Conservation (phyloP, 257 asterid species). For the Lycium barbarum region DNA sequence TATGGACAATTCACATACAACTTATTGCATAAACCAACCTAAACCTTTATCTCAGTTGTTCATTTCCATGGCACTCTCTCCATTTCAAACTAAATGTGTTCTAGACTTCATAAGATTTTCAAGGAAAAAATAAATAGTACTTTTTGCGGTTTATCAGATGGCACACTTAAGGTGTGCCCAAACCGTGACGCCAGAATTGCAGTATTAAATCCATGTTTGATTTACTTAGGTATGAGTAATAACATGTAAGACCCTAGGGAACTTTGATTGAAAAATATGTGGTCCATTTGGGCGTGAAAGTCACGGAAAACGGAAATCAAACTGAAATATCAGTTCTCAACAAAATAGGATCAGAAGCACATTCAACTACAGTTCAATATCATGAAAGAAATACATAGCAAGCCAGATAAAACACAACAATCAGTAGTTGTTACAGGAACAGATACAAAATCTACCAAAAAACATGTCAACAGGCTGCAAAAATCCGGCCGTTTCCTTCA, state of each 20-base stretch:
- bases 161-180: slow-evolving; percentile 5
- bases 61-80: not conserved
- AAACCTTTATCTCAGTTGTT: not conserved
- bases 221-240: not conserved
- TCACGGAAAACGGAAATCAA: not conserved
- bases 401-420: not conserved
- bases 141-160: not conserved
- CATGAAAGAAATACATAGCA: not conserved
- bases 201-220: not conserved
- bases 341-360: not conserved
- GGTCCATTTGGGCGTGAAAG: not conserved
- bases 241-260: not conserved
- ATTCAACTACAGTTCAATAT: not conserved
- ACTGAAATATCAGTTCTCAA: not conserved
- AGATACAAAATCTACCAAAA: not conserved
- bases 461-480: not conserved
- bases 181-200: not conserved
- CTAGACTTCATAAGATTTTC: not conserved
- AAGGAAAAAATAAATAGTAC: not conserved
- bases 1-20: slow-evolving; percentile 11
- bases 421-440: slow-evolving; percentile 6
- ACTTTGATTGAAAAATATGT: not conserved
- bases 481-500: not conserved
- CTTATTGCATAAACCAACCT: slow-evolving; percentile 3
- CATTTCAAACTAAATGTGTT: slow-evolving; percentile 5